Conservation (phyloP, 768 basidiomycete genomes). For the Cantharellus cinnabarinus region DNA sequence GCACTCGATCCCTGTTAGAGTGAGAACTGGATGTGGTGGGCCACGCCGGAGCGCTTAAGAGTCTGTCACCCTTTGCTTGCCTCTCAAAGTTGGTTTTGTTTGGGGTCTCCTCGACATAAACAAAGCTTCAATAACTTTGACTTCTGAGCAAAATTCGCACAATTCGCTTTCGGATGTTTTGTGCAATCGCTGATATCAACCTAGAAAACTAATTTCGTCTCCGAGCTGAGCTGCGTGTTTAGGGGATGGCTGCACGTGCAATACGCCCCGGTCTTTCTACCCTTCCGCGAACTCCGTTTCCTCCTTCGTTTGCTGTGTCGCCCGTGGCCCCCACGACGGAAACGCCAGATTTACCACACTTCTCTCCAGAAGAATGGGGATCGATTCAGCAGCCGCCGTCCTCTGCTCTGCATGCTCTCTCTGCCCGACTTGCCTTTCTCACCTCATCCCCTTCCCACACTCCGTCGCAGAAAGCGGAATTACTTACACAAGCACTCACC, state of each 20-base stretch:
- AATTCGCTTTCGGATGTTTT: too few species aligned
- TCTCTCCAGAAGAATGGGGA: slow-evolving; percentile 27
- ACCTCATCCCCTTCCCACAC: neutral
- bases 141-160: too few species aligned
- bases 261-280: neutral
- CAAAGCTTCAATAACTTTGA: too few species aligned
- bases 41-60: too few species aligned
- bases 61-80: too few species aligned
- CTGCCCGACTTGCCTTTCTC: slow-evolving; percentile 49
- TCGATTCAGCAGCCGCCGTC: slow-evolving; percentile 48
- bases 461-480: neutral
- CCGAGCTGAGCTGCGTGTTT: too few species aligned
- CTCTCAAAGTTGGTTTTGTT: too few species aligned
- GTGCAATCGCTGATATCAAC: too few species aligned
- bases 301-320: neutral
- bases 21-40: too few species aligned
- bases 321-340: neutral
- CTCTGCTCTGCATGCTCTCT: slow-evolving; percentile 52
- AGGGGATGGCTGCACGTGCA: neutral
- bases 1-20: too few species aligned
- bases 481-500: slow-evolving; percentile 42
- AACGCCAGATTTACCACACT: slow-evolving; percentile 5
- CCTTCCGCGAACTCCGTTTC: neutral
- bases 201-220: too few species aligned
- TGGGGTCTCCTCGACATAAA: too few species aligned